Evolutionary conservation across 2,329 filamentous ascomycete genomes (phyloP).

Genomic region (Nothomitra cinnamomea): DNA sequence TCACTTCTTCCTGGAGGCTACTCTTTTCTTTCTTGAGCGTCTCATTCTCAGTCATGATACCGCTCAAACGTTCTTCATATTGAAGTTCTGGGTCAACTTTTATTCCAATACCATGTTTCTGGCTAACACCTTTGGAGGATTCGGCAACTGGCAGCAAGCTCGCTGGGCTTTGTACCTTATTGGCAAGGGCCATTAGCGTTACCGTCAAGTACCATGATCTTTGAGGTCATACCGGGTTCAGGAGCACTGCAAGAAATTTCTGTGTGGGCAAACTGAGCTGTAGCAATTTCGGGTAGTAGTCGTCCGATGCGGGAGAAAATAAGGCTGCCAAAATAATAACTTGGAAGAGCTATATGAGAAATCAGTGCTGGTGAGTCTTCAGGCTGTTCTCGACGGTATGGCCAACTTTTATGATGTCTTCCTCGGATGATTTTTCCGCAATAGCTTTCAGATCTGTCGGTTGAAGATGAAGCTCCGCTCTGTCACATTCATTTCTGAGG

Average conservation of each 20-base stretch:
- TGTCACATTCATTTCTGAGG: constrained; percentile 27
- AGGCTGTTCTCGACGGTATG: not conserved
- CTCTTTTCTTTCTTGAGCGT: constrained; percentile 35
- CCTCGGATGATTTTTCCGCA: constrained; percentile 18
- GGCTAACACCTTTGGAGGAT: not conserved
- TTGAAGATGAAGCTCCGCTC: constrained; percentile 23
- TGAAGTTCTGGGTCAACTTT: constrained; percentile 26
- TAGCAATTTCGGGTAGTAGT: constrained; percentile 34
- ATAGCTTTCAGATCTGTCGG: constrained; percentile 29
- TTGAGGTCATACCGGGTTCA: no score
- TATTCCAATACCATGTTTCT: not conserved
- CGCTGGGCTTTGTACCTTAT: no score
- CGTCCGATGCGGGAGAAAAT: constrained; percentile 36
- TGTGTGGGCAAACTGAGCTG: constrained; percentile 26
- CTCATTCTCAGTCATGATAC: constrained; percentile 38
- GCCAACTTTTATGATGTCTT: not conserved
- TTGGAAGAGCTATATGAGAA: constrained; percentile 36
- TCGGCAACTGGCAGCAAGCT: no score
- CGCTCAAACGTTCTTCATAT: constrained; percentile 30
- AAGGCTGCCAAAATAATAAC: constrained; percentile 46
- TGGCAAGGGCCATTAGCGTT: no score
- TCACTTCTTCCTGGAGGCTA: constrained; percentile 27
- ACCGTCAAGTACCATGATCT: no score
- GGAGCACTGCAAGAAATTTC: constrained; percentile 18
- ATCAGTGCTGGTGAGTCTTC: constrained; percentile 15